phyloP scores from a whole-genome alignment of 140 eudicot species.

The Oenanthe javanica region DNA sequence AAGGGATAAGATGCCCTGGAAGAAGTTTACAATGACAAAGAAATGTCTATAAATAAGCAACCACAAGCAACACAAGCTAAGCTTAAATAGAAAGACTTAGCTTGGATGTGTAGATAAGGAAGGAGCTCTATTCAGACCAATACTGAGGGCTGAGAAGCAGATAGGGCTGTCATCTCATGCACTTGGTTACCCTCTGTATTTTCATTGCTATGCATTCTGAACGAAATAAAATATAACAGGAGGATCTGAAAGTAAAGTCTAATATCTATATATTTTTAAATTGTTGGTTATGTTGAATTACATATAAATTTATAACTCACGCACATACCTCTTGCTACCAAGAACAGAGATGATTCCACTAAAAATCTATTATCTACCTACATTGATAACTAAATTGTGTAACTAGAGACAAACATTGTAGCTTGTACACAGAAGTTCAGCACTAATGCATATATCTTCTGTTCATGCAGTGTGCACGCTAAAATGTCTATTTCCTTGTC shows the following conservation, averaged over 20 bases:
- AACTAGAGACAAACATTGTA: background rate
- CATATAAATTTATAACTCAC: background rate
- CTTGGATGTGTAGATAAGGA: background rate
- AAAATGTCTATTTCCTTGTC: background rate
- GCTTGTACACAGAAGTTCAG: background rate
- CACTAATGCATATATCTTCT: background rate
- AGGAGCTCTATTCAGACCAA: constrained; percentile 7
- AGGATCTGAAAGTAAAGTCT: background rate
- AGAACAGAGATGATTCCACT: background rate
- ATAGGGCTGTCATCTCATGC: constrained; percentile 13
- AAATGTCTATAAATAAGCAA: background rate
- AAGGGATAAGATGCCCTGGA: background rate
- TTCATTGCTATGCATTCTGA: background rate
- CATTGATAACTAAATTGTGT: background rate
- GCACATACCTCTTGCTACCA: background rate
- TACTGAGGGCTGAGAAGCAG: background rate
- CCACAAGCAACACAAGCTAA: background rate
- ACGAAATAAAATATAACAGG: background rate
- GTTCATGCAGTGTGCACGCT: background rate
- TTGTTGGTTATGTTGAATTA: background rate
- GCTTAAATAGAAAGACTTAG: background rate
- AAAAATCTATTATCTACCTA: background rate
- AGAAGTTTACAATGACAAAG: background rate
- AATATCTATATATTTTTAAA: background rate
- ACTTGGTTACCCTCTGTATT: background rate